Conservation (phyloP, 768 basidiomycete genomes). For the Pholiota conissans region DNA sequence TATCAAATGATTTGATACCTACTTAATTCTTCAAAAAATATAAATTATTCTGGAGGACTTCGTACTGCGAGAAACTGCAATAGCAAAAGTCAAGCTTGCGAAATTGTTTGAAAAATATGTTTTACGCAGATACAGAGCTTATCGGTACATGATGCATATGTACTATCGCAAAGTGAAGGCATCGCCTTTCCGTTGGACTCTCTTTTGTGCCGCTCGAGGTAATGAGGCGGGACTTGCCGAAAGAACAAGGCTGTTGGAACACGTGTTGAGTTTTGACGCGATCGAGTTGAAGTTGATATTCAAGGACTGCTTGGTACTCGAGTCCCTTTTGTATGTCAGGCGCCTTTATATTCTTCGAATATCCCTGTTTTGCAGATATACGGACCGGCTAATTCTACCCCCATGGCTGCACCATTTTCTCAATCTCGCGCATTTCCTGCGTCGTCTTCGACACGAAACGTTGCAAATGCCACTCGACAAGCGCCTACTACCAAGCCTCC, state of each 20-base stretch:
- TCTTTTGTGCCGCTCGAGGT: too few relatives aligned
- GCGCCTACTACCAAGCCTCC: conserved; percentile 28
- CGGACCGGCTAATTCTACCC: conserved; percentile 1
- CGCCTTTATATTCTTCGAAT: background rate
- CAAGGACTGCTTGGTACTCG: conserved; percentile 7
- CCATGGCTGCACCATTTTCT: conserved; percentile 18
- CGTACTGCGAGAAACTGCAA: too few relatives aligned
- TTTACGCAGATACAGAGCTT: too few relatives aligned
- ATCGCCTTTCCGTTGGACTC: too few relatives aligned
- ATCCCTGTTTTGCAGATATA: background rate
- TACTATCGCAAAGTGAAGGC: too few relatives aligned
- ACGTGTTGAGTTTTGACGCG: conserved; percentile 31
- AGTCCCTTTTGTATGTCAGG: conserved; percentile 11
- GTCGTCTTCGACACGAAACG: conserved; percentile 17
- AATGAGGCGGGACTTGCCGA: conserved; percentile 2
- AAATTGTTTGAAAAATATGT: too few relatives aligned
- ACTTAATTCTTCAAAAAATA: too few relatives aligned
- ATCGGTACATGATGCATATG: too few relatives aligned
- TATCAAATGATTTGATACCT: too few relatives aligned
- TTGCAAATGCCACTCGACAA: conserved; percentile 20
- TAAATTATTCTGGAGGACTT: too few relatives aligned
- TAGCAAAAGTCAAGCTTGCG: too few relatives aligned
- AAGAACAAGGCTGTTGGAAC: conserved; percentile 7
- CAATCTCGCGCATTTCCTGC: conserved; percentile 18
- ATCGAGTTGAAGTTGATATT: conserved; percentile 14